Evolutionary conservation across 106 monocot genomes (phyloP).

Genomic region (Narthecium ossifragum): DNA sequence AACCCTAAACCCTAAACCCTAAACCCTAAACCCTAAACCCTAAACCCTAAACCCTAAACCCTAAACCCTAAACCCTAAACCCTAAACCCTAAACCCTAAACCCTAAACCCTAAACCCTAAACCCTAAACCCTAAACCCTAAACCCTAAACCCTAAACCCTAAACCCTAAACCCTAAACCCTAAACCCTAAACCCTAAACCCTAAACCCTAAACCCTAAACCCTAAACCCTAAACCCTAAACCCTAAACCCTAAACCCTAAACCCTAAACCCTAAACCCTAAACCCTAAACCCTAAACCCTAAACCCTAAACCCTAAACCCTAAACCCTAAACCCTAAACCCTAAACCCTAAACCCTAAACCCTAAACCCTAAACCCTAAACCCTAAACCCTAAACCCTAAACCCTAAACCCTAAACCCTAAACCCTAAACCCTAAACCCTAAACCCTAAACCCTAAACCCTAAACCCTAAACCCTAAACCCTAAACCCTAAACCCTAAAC

Average conservation of each 20-base stretch:
- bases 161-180: slow-evolving; percentile 16
- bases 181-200: slow-evolving; percentile 6
- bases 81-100: slow-evolving; percentile 10
- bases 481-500: slow-evolving; percentile 10
- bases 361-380: background rate
- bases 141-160: slow-evolving; percentile 9
- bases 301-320: background rate
- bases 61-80: slow-evolving; percentile 18
- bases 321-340: background rate
- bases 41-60: slow-evolving; percentile 21
- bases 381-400: background rate
- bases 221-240: background rate
- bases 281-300: background rate
- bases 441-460: slow-evolving; percentile 7
- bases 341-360: background rate
- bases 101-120: slow-evolving; percentile 9
- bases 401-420: background rate
- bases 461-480: slow-evolving; percentile 5
- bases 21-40: slow-evolving; percentile 16
- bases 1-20: slow-evolving; percentile 20
- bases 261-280: background rate
- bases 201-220: background rate
- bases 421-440: slow-evolving; percentile 9
- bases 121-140: slow-evolving; percentile 1
- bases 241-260: background rate